Evolutionary conservation across 164 flowering plant species (phyloP).

Genomic region (Liriodendron chinense): DNA sequence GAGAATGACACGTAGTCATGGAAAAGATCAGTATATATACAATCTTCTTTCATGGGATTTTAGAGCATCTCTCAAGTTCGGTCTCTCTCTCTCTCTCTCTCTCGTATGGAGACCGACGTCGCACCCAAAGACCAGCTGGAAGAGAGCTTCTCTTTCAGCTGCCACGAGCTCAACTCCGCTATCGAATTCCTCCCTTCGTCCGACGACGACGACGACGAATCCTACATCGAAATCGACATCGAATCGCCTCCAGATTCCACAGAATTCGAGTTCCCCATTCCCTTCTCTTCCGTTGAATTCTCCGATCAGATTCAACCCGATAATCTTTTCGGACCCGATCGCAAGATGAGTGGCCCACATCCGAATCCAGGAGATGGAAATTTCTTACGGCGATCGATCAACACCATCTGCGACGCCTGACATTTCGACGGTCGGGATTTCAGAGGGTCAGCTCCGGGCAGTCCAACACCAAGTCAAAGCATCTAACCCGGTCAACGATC

Average conservation of each 20-base stretch:
- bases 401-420: background rate
- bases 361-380: background rate
- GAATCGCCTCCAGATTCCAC: slow-evolving; percentile 1
- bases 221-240: slow-evolving; percentile 34
- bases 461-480: background rate
- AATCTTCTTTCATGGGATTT: background rate
- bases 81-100: background rate
- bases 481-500: background rate
- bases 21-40: background rate
- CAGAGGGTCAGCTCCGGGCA: background rate
- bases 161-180: slow-evolving; percentile 14
- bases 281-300: slow-evolving; percentile 24
- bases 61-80: background rate
- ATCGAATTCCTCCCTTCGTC: background rate
- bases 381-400: background rate
- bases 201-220: slow-evolving; percentile 17
- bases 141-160: slow-evolving; percentile 32
- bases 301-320: background rate
- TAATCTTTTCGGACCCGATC: background rate
- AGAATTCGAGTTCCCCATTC: slow-evolving; percentile 23
- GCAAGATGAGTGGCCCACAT: background rate
- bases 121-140: slow-evolving; percentile 7
- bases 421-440: background rate
- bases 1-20: background rate
- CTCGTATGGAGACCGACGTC: background rate